These are phyloP conservation scores for Wickerhamiella azyma DNA, from an alignment of 805 yeast species.

Conservation along the genomic window DNA sequence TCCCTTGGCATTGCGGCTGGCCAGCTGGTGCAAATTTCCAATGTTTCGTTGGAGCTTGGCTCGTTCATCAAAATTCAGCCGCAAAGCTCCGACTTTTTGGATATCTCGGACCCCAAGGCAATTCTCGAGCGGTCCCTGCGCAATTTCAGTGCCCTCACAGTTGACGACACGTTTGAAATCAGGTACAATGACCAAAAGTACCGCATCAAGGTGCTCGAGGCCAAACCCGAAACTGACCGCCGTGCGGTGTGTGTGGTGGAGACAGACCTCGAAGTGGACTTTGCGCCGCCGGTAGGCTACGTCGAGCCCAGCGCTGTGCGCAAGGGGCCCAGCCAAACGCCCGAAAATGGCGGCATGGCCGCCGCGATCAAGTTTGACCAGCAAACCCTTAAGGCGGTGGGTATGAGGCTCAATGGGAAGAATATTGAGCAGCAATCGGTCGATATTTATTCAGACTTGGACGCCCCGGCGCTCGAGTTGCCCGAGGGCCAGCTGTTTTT, in stretches of 20 bases:
- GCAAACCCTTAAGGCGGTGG: conserved; percentile 23
- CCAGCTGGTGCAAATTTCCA: conserved; percentile 52
- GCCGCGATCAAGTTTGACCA: conserved; percentile 51
- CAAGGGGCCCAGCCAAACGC: conserved; percentile 7
- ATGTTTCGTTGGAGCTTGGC: conserved; percentile 75
- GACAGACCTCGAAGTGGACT: conserved; percentile 92
- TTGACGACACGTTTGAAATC: conserved; percentile 72
- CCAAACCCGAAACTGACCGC: conserved; percentile 54
- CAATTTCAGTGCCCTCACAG: conserved; percentile 76
- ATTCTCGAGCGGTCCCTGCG: conserved; percentile 86
- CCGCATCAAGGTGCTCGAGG: conserved; percentile 74
- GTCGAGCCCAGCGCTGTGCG: conserved; percentile 62
- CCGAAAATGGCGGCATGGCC: conserved; percentile 55
- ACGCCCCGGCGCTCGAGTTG: conserved; percentile 54
- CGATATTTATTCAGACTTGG: conserved; percentile 16
- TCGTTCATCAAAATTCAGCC: conserved; percentile 87
- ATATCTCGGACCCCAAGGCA: conserved; percentile 91
- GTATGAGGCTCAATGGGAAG: conserved; percentile 16
- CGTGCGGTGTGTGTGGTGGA: conserved; percentile 87
- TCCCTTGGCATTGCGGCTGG: conserved; percentile 67
- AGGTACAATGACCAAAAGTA: conserved; percentile 67
- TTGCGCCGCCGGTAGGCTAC: conserved; percentile 98
- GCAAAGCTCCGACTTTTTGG: conserved; percentile 83
- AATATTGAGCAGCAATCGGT: conserved; percentile 11
- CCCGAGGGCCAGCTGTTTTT: conserved; percentile 84